phyloP scores from a whole-genome alignment of 2,329 filamentous ascomycete genomes.

The Metarhizium guizhouense region DNA sequence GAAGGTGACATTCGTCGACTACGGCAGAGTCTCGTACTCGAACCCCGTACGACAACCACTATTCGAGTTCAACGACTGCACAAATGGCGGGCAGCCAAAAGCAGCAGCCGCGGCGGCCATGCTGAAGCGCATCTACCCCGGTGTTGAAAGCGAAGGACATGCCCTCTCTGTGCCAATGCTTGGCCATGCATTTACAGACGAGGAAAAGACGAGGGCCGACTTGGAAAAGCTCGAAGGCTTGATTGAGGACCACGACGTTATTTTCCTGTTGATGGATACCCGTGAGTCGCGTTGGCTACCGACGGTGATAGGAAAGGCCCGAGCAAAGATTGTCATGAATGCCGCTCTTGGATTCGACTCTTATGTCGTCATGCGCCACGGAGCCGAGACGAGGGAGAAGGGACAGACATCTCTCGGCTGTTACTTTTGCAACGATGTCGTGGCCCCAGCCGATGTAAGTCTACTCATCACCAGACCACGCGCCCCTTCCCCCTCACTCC shows the following conservation, averaged over 20 bases:
- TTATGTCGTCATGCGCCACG: conserved; percentile 95
- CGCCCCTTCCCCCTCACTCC: not conserved
- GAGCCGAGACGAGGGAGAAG: conserved; percentile 49
- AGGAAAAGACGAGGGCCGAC: conserved; percentile 58
- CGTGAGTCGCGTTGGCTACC: conserved; percentile 92
- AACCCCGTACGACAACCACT: conserved; percentile 94
- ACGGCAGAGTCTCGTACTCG: conserved; percentile 86
- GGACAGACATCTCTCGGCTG: conserved; percentile 70
- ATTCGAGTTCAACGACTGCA: conserved; percentile 83
- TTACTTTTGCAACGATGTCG: conserved; percentile 98
- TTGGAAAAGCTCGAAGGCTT: conserved; percentile 67
- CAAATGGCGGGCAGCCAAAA: conserved; percentile 76
- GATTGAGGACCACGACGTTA: conserved; percentile 77
- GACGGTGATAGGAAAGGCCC: conserved; percentile 89
- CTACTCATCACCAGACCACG: not conserved
- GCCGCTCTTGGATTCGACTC: conserved; percentile 94
- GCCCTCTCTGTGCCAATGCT: conserved; percentile 89
- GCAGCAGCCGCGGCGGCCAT: conserved; percentile 72
- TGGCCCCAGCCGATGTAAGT: conserved; percentile 84
- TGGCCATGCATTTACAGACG: conserved; percentile 76
- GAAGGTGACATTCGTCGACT: conserved; percentile 94
- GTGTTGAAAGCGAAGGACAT: conserved; percentile 73
- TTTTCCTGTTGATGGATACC: conserved; percentile 97
- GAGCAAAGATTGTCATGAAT: conserved; percentile 93
- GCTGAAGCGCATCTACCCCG: conserved; percentile 79